Evolutionary conservation across 2,329 filamentous ascomycete species (phyloP), one percentile per base, ranked within the genome.

Genomic region (Paraphaeosphaeria minitans): DNA sequence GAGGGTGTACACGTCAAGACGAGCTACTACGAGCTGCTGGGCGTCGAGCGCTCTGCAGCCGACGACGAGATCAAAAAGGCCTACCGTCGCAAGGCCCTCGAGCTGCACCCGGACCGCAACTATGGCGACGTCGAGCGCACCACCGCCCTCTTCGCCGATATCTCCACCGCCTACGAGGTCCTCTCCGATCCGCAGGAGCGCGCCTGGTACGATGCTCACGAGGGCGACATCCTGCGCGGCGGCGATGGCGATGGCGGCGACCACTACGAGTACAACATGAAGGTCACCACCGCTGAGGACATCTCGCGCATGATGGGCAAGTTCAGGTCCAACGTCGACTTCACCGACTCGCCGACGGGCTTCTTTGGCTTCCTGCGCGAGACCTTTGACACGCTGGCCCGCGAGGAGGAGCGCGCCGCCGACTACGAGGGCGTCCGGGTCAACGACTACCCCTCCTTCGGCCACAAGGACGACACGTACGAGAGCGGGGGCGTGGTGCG

Each of bases 191-290:
- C 93, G 12, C 94, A 99, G 75, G 95, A 99, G 76, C 87, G 95
- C 67, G 90, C 93, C 33, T 99, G 95, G 95, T 99, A 99, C 79
- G 94, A 99, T 78, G 93, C 93, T 2, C 95, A 99, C 74, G 89
- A 92, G 60, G 89, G 93, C 66, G 88, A 90, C 52, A 96, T 98
- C 61, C 80, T 98, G 62, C 85, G 85, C 31, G 89, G 89, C 41
- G 83, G 85, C 57, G 85, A 87, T 27, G 71, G 66, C 27, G 71
- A 65, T 21, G 77, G 77, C 21, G 77, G 79, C 48, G 83, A 82
- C 37, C 81, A 85, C 55, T 87, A 86, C 65, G 87, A 89, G 46
- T 79, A 89, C 65, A 89, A 92, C 72, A 84, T 92, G 62, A 87
- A 85, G 53, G 82, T 96, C 62, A 97, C 92, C 8, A 92, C 90